phyloP scores from a whole-genome alignment of 2,329 filamentous ascomycete species.

The Lasiodiplodia hormozganensis region DNA sequence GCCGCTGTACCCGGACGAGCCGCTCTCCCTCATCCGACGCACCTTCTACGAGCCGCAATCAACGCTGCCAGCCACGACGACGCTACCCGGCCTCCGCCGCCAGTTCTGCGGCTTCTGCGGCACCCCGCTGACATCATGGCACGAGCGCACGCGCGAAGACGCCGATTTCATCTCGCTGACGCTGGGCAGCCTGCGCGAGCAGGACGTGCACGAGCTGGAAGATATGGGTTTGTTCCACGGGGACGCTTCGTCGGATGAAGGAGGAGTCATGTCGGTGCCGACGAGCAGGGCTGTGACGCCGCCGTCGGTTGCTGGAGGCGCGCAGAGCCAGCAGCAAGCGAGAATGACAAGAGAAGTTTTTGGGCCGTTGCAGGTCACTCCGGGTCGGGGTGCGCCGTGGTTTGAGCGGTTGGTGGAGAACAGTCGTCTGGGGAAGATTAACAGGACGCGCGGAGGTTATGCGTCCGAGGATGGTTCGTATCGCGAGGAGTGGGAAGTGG shows the following conservation, averaged over 20 bases:
- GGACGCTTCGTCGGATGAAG: constrained; percentile 39
- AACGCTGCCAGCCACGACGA: constrained; percentile 49
- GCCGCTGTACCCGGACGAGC: constrained; percentile 79
- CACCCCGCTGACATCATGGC: constrained; percentile 84
- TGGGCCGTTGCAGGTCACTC: constrained; percentile 35
- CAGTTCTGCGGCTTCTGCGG: constrained; percentile 94
- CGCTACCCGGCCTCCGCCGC: constrained; percentile 56
- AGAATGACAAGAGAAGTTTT: constrained; percentile 6
- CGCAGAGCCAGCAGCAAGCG: background rate
- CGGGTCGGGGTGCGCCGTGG: constrained; percentile 73
- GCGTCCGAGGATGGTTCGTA: constrained; percentile 68
- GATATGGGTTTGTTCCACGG: constrained; percentile 74
- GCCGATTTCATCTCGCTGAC: constrained; percentile 82
- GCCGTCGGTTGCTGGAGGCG: constrained; percentile 37
- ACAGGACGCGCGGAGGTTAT: constrained; percentile 66
- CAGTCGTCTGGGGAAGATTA: constrained; percentile 73
- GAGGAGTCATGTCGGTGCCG: constrained; percentile 30
- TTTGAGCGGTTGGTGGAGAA: constrained; percentile 83
- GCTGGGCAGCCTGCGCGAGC: constrained; percentile 74
- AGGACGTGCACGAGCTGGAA: constrained; percentile 75
- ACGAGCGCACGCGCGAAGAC: constrained; percentile 72
- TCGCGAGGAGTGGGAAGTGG: constrained; percentile 81
- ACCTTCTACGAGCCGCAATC: constrained; percentile 43
- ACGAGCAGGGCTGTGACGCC: constrained; percentile 33
- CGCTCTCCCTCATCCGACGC: constrained; percentile 52